A percentile compares a stretch with the other conserved stretches of the same genome.
Conservation (phyloP, 2,329 filamentous ascomycete species). For the Tolypocladium tundrense region DNA sequence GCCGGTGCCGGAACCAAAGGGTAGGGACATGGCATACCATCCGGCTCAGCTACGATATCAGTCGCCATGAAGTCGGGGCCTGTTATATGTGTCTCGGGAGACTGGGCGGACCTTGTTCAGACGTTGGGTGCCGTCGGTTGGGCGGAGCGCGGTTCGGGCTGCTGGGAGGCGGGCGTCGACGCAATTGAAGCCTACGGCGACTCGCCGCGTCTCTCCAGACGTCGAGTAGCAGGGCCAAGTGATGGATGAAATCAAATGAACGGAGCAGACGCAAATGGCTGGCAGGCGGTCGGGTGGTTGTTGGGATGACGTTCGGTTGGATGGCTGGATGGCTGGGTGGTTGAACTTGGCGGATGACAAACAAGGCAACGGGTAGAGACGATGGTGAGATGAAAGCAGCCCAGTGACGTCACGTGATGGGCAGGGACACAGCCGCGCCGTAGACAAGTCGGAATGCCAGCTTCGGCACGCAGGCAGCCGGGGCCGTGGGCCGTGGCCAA, state of each 20-base stretch:
- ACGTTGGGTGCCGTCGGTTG: neutral
- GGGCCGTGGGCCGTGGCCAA: neutral
- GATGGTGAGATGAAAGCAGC: neutral
- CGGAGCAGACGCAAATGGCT: neutral
- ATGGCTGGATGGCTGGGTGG: neutral
- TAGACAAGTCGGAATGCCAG: neutral
- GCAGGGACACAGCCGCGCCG: neutral
- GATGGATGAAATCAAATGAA: neutral
- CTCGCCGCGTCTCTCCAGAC: neutral
- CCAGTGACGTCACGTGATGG: neutral
- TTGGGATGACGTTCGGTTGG: neutral
- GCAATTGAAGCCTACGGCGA: neutral
- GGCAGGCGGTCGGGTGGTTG: neutral
- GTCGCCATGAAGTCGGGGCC: constrained; percentile 20
- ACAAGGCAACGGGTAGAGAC: neutral
- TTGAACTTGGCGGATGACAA: neutral
- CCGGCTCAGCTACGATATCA: constrained; percentile 27
- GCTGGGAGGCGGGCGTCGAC: neutral
- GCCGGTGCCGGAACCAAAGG: neutral
- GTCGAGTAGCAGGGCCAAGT: neutral
- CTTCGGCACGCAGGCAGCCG: neutral
- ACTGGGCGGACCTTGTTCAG: neutral
- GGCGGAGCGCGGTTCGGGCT: neutral
- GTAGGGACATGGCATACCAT: constrained; percentile 23
- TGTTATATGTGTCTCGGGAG: neutral